Evolutionary conservation across 1,284 basidiomycete species (phyloP).

Genomic region (Malassezia dermatis): DNA sequence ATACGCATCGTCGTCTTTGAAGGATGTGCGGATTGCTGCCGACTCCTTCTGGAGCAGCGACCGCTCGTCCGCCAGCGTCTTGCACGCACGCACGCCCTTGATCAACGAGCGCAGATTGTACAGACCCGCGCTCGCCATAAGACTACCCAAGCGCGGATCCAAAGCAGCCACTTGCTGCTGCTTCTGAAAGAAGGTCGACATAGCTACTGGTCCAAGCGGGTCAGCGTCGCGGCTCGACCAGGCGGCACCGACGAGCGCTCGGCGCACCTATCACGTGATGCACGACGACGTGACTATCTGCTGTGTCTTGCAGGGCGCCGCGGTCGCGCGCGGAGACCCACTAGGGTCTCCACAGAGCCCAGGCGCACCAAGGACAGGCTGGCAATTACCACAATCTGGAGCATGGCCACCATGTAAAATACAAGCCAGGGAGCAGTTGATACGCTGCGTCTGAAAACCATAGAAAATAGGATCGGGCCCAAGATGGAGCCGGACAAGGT

Average conservation of each 20-base stretch:
- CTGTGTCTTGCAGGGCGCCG: neutral
- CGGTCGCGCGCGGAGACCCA: constrained; percentile 10
- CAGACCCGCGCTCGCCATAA: constrained; percentile 44
- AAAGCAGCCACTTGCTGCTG: constrained; percentile 48
- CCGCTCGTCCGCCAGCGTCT: constrained; percentile 98
- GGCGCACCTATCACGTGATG: constrained; percentile 9
- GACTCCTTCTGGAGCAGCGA: constrained; percentile 96
- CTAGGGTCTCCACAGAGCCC: neutral
- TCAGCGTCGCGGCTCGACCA: neutral
- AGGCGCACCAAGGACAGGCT: constrained; percentile 4
- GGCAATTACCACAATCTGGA: neutral
- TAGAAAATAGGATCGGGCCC: constrained; percentile 37
- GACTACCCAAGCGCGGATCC: constrained; percentile 45
- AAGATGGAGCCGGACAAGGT: constrained; percentile 35
- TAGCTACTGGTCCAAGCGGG: constrained; percentile 10
- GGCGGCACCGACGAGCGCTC: neutral
- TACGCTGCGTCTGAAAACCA: constrained; percentile 21
- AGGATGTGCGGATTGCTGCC: constrained; percentile 90
- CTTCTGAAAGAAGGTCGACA: constrained; percentile 47
- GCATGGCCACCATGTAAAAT: constrained; percentile 6
- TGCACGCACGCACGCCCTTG: constrained; percentile 50
- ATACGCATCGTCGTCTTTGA: constrained; percentile 74
- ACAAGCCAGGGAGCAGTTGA: constrained; percentile 2
- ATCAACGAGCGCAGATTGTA: constrained; percentile 50
- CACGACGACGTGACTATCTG: neutral